Base-by-base conservation (phyloP, 768 basidiomycete genomes). In the Phaeotremella skinneri region DNA sequence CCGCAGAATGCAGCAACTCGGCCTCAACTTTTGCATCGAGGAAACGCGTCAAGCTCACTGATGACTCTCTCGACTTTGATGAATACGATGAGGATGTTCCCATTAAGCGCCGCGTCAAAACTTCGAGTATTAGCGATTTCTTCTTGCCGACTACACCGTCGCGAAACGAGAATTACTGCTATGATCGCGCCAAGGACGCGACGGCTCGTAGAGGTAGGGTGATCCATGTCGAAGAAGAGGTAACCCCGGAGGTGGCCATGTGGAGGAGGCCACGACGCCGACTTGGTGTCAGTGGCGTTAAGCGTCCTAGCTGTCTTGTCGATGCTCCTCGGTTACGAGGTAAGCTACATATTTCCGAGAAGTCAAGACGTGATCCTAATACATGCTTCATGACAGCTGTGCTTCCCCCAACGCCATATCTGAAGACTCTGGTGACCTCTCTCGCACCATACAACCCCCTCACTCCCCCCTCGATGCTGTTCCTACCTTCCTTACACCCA, bases 401-500 rank as follows among this genome's bases (percentile, higher is more conserved):
- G 2, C 16, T 26, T 34, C 41, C 21, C 32, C 7, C 29, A 13
- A n/a, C 45, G 14, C 29, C 59, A 4, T 60, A 56, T 55, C 56
- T 70, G 23, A 30, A 57, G 32, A 67, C 63, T 21, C 49, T 70
- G 13, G 63, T 64, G 16, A 61, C 61, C 29, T 67, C 65, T 11
- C 23, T 56, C n/a, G 25, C 43, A 0, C 56, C 61, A 1, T 67
- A 56, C 49, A 23, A 66, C n/a, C 69, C 66, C 26, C 25, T 37
- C 16, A 42, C 43, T 4, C 63, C 62, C 0, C 72, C 69, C 16
- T 69, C 72, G 3, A 16, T 61, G 0, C 53, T 70, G n/a, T 59
- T 64, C 37, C 45, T 73, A 17, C 69, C 69, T 0, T 70, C 69
- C 2, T 47, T 68, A 3, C 67, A 68, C 47, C 59, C 69, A 1